Evolutionary conservation across 106 monocot genomes (phyloP).

Genomic region (Iris macrosiphon): DNA sequence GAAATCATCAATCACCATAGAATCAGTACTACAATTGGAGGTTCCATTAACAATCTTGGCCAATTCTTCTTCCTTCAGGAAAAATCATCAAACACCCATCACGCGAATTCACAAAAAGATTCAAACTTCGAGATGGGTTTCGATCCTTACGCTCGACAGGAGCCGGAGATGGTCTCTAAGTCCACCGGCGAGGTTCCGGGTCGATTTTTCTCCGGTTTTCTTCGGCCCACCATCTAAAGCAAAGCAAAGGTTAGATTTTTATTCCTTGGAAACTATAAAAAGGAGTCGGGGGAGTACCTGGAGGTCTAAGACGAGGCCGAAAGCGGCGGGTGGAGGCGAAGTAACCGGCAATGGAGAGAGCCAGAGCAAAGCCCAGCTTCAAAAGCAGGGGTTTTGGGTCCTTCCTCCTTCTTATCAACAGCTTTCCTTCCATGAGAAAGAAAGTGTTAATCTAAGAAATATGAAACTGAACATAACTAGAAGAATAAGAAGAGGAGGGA

Average conservation of each 20-base stretch:
- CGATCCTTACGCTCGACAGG: conserved; percentile 28
- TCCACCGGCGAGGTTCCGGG: not conserved
- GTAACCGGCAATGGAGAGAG: conserved; percentile 37
- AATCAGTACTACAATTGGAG: too few relatives aligned
- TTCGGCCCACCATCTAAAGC: not conserved
- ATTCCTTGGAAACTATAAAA: too few relatives aligned
- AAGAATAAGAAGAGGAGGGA: too few relatives aligned
- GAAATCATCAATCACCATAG: too few relatives aligned
- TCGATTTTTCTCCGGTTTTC: not conserved
- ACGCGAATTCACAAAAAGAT: too few relatives aligned
- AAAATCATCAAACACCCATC: too few relatives aligned
- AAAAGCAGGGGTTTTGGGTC: conserved; percentile 34
- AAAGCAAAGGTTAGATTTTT: conserved; percentile 2
- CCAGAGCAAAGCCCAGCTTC: conserved; percentile 26
- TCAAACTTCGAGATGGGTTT: too few relatives aligned
- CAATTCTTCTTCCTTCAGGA: too few relatives aligned
- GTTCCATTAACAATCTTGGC: too few relatives aligned
- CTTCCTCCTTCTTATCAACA: not conserved
- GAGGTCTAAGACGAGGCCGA: conserved; percentile 8
- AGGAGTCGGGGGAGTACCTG: conserved; percentile 9
- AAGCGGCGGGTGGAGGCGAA: conserved; percentile 19
- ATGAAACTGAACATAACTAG: too few relatives aligned
- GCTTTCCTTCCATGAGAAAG: not conserved
- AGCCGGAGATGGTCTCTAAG: conserved; percentile 18
- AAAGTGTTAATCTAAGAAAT: too few relatives aligned